Percentiles rank a stretch among this genome's conserved stretches.
These are phyloP conservation scores for Solanum dulcamara DNA, from an alignment of 257 asterid species.

Conservation along the genomic window DNA sequence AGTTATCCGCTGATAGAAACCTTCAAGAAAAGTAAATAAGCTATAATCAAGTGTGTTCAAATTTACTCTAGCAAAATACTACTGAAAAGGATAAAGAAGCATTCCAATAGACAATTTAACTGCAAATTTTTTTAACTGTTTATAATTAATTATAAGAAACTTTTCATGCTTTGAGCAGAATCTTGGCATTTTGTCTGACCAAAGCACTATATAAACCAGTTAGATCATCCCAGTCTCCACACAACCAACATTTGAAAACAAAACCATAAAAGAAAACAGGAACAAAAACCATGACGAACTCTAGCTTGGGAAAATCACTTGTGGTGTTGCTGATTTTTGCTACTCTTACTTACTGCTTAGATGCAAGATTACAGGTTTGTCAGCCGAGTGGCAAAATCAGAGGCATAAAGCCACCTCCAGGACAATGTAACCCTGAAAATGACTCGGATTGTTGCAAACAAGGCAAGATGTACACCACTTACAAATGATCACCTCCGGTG, in stretches of 20 bases:
- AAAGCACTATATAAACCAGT: neutral
- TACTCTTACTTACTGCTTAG: neutral
- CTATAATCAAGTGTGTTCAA: neutral
- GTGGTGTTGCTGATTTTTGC: slow-evolving; percentile 4
- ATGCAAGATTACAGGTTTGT: slow-evolving; percentile 6
- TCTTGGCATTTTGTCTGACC: neutral
- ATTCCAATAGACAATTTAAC: neutral
- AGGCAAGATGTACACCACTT: slow-evolving; percentile 23
- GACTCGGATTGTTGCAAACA: slow-evolving; percentile 21
- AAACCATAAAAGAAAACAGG: neutral
- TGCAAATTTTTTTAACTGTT: neutral
- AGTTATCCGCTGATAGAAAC: neutral
- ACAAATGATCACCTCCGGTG: slow-evolving; percentile 23
- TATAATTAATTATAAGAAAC: neutral
- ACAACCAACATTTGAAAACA: neutral
- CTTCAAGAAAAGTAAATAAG: neutral
- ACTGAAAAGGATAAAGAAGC: neutral
- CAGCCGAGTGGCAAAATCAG: slow-evolving; percentile 25
- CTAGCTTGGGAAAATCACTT: neutral
- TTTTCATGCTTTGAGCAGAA: neutral
- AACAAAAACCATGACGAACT: neutral
- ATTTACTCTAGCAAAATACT: neutral
- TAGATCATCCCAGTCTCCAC: neutral
- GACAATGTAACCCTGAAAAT: slow-evolving; percentile 31
- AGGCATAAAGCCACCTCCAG: slow-evolving; percentile 30